These are phyloP conservation scores for Raffaelea arxii DNA, from an alignment of 2,329 filamentous ascomycete genomes.

Conservation along the genomic window DNA sequence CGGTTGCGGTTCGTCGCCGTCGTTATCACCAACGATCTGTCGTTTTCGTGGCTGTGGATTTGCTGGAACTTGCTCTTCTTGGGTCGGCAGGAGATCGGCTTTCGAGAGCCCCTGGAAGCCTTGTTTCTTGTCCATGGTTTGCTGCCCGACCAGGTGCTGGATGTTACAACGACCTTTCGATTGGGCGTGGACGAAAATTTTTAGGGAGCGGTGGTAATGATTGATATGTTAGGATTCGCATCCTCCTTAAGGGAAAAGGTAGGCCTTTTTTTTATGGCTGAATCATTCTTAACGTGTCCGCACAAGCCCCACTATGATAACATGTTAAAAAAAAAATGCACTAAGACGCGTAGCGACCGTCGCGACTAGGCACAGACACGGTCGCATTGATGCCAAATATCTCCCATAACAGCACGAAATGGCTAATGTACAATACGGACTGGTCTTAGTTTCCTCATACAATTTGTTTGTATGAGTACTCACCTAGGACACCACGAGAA, in stretches of 20 bases:
- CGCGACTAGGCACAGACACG: too few relatives aligned
- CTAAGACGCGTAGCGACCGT: too few relatives aligned
- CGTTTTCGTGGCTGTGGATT: slow-evolving; percentile 3
- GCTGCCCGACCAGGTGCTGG: slow-evolving; percentile 1
- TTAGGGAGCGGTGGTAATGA: too few relatives aligned
- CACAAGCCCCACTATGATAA: too few relatives aligned
- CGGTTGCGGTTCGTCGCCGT: slow-evolving; percentile 1
- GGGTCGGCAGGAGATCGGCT: slow-evolving; percentile 1
- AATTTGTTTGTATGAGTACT: slow-evolving; percentile 1
- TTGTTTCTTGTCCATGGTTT: slow-evolving; percentile 4
- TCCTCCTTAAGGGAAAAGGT: too few relatives aligned
- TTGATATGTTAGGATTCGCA: too few relatives aligned
- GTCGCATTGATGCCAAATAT: too few relatives aligned
- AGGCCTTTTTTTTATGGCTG: too few relatives aligned
- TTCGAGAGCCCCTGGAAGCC: slow-evolving; percentile 2
- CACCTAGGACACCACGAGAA: slow-evolving; percentile 2
- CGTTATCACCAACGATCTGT: slow-evolving; percentile 2
- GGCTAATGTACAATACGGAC: slow-evolving; percentile 5
- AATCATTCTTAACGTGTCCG: too few relatives aligned
- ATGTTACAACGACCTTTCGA: background rate
- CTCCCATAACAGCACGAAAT: too few relatives aligned
- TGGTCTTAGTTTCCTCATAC: background rate
- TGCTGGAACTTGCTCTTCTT: slow-evolving; percentile 6
- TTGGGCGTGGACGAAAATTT: too few relatives aligned
- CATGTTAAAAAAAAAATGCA: too few relatives aligned